Evolutionary conservation across 1,284 basidiomycete species (phyloP).

Genomic region (Naganishia albida): DNA sequence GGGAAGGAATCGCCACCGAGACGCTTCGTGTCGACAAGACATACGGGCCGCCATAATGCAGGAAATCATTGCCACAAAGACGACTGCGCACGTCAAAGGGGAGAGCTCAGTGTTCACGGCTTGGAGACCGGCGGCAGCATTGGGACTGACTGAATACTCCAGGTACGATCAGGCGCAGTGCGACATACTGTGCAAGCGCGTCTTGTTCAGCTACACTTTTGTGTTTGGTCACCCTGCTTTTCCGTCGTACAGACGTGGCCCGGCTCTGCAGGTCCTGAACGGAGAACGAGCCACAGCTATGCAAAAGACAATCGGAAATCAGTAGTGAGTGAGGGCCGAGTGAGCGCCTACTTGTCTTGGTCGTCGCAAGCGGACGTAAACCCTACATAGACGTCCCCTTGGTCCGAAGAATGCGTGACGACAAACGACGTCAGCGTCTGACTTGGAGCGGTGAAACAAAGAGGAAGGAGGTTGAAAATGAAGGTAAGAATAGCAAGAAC

Average conservation of each 20-base stretch:
- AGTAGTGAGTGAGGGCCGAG: too few species aligned
- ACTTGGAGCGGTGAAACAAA: neutral
- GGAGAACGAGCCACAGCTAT: too few species aligned
- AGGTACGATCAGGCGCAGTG: neutral
- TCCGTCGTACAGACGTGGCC: too few species aligned
- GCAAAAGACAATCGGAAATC: too few species aligned
- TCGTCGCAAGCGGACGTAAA: neutral
- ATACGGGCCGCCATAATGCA: neutral
- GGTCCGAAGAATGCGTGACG: neutral
- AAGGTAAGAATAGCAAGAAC: neutral
- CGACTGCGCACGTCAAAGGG: too few species aligned
- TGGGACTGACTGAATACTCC: neutral
- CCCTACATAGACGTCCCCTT: neutral
- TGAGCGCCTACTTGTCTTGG: neutral
- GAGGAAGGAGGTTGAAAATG: neutral
- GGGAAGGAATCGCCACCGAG: neutral
- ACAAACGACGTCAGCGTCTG: neutral
- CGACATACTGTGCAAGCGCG: neutral
- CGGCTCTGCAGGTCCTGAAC: too few species aligned
- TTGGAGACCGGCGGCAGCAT: too few species aligned
- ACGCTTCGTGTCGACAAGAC: neutral
- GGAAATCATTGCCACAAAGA: neutral
- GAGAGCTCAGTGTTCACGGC: too few species aligned
- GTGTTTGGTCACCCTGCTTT: neutral
- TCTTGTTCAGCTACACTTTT: neutral